Base-by-base conservation (phyloP, 2,329 filamentous ascomycete genomes). In the Botryotinia narcissicola region DNA sequence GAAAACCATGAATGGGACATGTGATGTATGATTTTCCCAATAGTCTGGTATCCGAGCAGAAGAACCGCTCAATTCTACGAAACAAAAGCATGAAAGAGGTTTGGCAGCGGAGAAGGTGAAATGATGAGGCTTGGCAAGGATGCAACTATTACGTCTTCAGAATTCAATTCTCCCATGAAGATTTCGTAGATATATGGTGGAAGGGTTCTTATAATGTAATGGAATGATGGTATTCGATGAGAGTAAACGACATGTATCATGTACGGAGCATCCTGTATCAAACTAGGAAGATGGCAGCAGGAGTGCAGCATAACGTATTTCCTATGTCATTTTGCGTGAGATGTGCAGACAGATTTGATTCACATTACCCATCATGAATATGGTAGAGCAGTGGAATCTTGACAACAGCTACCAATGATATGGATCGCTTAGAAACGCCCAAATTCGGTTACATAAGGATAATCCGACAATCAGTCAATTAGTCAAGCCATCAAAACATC, bases 91-190 rank as follows among this genome's bases (percentile, higher is more conserved):
- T 48, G 20, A 42, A 68, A 68, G 42, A 20, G 12, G 32, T 46
- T 61, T 59, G 25, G 18, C 62, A 72, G 71, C 71, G 71, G 71
- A 73, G 63, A 73, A 69, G 54, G n/a, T 7, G 35, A 54, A 32
- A 60, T 69, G 54, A 51, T 37, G 40, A 40, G 42, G n/a, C 71
- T 69, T 73, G 71, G 42, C 71, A 61, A 44, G 54, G 54, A 61
- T 68, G 51, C 29, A 73, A 29, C 54, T 42, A 73, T 73, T 73
- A 73, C 71, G 71, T 73, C 63, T 73, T 69, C 32, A 29, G n/a
- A 35, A 72, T 40, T 59, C 29, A 22, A 40, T 67, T 25, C 14
- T n/a, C 32, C 32, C 32, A 10, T 37, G 35, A 18, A 29, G n/a
- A 57, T 18, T 18, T 18, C n/a, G 2, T 20, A 1, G 44, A 54